phyloP scores from a whole-genome alignment of 2,329 filamentous ascomycete genomes.

The Lasiodiplodia citricola region DNA sequence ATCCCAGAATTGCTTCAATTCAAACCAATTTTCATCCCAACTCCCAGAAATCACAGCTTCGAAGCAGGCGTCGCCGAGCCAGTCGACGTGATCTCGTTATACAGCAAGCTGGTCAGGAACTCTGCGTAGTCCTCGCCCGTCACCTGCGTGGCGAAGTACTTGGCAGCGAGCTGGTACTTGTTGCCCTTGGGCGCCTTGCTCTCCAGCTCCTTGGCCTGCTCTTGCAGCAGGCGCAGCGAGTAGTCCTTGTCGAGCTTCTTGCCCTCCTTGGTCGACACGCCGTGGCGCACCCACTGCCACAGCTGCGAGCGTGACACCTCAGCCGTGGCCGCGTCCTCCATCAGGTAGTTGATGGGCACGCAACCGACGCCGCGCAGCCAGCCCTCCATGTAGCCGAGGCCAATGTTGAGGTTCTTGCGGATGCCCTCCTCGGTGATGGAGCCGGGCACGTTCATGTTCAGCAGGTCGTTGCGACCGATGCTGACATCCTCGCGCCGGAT shows the following conservation, averaged over 20 bases:
- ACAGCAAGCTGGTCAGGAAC: constrained; percentile 88
- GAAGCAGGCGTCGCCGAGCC: constrained; percentile 20
- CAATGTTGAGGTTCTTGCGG: constrained; percentile 96
- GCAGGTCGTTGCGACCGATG: constrained; percentile 84
- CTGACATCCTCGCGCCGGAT: constrained; percentile 86
- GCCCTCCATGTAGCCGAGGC: constrained; percentile 97
- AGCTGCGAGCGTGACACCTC: constrained; percentile 94
- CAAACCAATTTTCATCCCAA: not conserved
- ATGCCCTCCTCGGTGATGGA: constrained; percentile 92
- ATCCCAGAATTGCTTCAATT: not conserved
- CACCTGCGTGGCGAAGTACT: constrained; percentile 92
- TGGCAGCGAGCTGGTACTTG: constrained; percentile 87
- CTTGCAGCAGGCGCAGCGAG: constrained; percentile 81
- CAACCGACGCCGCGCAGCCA: constrained; percentile 96
- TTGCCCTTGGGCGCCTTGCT: constrained; percentile 82
- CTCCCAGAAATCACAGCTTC: constrained; percentile 10
- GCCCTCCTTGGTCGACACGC: constrained; percentile 79
- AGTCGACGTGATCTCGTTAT: constrained; percentile 74
- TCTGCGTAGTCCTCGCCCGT: constrained; percentile 98
- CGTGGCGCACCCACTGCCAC: constrained; percentile 90
- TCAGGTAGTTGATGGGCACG: constrained; percentile 96
- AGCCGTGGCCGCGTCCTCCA: constrained; percentile 97
- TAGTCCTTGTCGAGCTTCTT: constrained; percentile 94
- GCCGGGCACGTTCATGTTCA: constrained; percentile 98
- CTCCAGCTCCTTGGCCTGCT: constrained; percentile 78